Percentiles rank a stretch among this genome's conserved stretches.
phyloP scores from a whole-genome alignment of 371 early-diverging fungal species.

The Nematocida ironsii region DNA sequence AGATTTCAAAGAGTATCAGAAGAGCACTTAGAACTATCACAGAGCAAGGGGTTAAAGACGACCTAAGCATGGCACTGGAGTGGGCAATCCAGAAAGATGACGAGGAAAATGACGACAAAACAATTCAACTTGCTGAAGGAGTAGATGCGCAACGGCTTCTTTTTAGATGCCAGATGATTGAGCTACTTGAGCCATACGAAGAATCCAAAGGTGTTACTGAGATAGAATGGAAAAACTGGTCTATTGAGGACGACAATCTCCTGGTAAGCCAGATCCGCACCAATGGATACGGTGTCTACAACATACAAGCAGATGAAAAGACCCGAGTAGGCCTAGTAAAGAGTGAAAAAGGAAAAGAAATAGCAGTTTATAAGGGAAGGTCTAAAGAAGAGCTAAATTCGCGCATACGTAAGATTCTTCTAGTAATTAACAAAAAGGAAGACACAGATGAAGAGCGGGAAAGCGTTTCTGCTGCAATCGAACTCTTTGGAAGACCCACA shows the following conservation, averaged over 20 bases:
- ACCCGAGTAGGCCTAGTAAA: slow-evolving; percentile 55
- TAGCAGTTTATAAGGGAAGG: slow-evolving; percentile 57
- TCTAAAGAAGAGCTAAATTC: slow-evolving; percentile 68
- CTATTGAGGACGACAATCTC: slow-evolving; percentile 66
- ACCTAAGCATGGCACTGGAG: slow-evolving; percentile 38
- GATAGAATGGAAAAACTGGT: slow-evolving; percentile 67
- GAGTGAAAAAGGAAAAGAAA: slow-evolving; percentile 51
- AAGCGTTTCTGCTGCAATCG: slow-evolving; percentile 63
- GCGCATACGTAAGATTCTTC: slow-evolving; percentile 68
- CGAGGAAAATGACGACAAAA: background rate
- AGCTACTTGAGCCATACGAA: slow-evolving; percentile 58
- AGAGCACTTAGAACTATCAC: slow-evolving; percentile 22
- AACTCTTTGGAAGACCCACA: slow-evolving; percentile 67
- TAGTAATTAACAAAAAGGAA: slow-evolving; percentile 62
- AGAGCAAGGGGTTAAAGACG: slow-evolving; percentile 16
- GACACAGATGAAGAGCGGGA: slow-evolving; percentile 64
- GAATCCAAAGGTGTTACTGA: slow-evolving; percentile 51
- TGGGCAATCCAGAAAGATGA: slow-evolving; percentile 41
- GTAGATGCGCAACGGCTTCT: slow-evolving; percentile 64
- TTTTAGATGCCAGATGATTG: slow-evolving; percentile 63
- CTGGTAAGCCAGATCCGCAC: slow-evolving; percentile 56
- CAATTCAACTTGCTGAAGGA: slow-evolving; percentile 6
- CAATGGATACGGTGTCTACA: slow-evolving; percentile 69
- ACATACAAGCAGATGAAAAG: slow-evolving; percentile 41
- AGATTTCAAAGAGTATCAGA: slow-evolving; percentile 20